A percentile compares a stretch with the other conserved stretches of the same genome.
Evolutionary conservation across 306 rosid genomes (phyloP).

Genomic region (Castanopsis chinensis): DNA sequence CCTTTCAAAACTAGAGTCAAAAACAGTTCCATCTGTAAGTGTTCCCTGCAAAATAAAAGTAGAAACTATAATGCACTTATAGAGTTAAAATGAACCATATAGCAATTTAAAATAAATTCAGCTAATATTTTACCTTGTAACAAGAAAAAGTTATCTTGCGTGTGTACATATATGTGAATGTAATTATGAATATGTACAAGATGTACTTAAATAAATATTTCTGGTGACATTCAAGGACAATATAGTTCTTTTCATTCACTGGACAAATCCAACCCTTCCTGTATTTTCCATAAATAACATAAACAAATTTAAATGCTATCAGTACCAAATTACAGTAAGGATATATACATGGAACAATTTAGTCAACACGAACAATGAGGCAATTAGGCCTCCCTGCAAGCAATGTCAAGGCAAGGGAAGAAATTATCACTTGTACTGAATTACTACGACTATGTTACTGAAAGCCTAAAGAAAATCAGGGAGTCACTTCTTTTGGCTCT

Average conservation of each 20-base stretch:
- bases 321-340: not conserved
- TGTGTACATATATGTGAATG: not conserved
- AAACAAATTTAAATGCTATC: not conserved
- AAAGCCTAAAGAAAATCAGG: too few relatives aligned
- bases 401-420: too few relatives aligned
- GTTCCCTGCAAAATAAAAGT: constrained; percentile 65
- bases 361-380: too few relatives aligned
- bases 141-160: not conserved
- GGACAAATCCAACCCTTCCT: not conserved
- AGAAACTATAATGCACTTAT: not conserved
- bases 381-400: too few relatives aligned
- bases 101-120: not conserved
- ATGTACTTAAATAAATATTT: not conserved
- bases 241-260: not conserved
- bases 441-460: too few relatives aligned
- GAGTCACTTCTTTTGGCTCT: too few relatives aligned
- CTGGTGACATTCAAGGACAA: not conserved
- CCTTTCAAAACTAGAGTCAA: constrained; percentile 92
- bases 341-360: too few relatives aligned
- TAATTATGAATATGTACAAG: not conserved
- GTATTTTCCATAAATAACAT: not conserved
- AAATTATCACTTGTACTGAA: too few relatives aligned
- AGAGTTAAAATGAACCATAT: not conserved
- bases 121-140: not conserved
- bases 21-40: constrained; percentile 96